These are phyloP conservation scores for Thymus mandschuricus DNA, from an alignment of 257 asterid genomes.

Conservation along the genomic window DNA sequence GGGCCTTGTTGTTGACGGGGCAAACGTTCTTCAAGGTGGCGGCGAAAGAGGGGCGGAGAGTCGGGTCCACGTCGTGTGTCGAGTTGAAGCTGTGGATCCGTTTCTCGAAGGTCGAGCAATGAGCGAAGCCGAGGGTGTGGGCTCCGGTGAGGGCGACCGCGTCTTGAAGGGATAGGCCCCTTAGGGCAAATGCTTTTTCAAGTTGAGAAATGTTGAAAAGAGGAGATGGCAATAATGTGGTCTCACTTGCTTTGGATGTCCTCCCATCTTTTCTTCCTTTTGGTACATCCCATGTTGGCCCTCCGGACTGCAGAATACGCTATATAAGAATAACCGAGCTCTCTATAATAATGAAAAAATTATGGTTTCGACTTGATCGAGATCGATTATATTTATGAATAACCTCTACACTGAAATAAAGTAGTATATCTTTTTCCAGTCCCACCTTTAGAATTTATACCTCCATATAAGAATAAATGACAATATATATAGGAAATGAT, in stretches of 20 bases:
- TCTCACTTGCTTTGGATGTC: slow-evolving; percentile 70
- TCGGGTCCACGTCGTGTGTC: slow-evolving; percentile 74
- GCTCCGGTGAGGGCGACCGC: slow-evolving; percentile 79
- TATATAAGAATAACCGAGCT: no score
- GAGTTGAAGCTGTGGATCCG: slow-evolving; percentile 71
- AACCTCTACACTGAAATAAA: no score
- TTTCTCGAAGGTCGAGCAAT: slow-evolving; percentile 70
- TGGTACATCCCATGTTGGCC: slow-evolving; percentile 75
- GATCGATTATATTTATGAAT: no score
- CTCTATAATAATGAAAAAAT: no score
- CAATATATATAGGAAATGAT: no score
- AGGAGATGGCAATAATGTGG: slow-evolving; percentile 64
- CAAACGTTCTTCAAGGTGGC: slow-evolving; percentile 54
- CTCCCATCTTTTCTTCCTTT: slow-evolving; percentile 87
- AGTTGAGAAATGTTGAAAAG: slow-evolving; percentile 64
- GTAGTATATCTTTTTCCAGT: no score
- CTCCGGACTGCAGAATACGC: slow-evolving; percentile 56
- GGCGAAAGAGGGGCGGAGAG: slow-evolving; percentile 65
- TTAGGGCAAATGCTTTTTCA: slow-evolving; percentile 55
- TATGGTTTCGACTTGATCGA: no score
- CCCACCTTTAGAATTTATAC: no score
- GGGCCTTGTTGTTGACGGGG: slow-evolving; percentile 49
- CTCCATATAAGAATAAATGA: no score
- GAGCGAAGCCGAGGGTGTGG: slow-evolving; percentile 85
- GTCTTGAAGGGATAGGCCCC: slow-evolving; percentile 69